Evolutionary conservation across 73 alveolate species (phyloP).

Genomic region (Paramecium sonneborni): DNA sequence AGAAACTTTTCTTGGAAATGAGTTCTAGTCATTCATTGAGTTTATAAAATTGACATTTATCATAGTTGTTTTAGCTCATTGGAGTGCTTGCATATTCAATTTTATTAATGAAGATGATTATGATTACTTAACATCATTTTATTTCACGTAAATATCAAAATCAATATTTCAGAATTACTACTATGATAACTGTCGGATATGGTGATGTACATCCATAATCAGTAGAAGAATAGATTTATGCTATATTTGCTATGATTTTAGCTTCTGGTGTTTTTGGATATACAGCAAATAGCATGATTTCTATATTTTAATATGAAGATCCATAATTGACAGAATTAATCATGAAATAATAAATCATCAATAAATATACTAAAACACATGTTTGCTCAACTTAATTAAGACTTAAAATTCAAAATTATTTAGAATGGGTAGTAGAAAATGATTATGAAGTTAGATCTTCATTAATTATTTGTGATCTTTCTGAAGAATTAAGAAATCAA

Average conservation of each 20-base stretch:
- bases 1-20: not conserved
- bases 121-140: constrained; percentile 53
- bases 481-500: constrained; percentile 1
- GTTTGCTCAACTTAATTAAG: not conserved
- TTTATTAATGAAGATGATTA: not conserved
- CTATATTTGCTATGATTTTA: constrained; percentile 85
- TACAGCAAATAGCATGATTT: constrained; percentile 42
- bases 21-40: not conserved
- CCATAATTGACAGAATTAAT: not conserved
- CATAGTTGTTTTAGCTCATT: constrained; percentile 19
- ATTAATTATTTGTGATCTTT: not conserved
- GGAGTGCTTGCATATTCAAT: constrained; percentile 51
- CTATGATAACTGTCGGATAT: constrained; percentile 96
- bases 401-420: not conserved
- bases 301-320: constrained; percentile 4
- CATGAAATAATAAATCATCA: not conserved
- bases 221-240: constrained; percentile 83
- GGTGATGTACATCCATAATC: constrained; percentile 91
- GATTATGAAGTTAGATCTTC: constrained; percentile 23
- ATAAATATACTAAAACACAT: not conserved
- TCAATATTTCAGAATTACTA: constrained; percentile 86
- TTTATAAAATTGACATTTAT: not conserved
- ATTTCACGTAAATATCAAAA: constrained; percentile 59
- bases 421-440: constrained; percentile 42
- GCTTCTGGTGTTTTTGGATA: constrained; percentile 62